Evolutionary conservation across 345 rosid species (phyloP).

Genomic region (Sonneratia alba): DNA sequence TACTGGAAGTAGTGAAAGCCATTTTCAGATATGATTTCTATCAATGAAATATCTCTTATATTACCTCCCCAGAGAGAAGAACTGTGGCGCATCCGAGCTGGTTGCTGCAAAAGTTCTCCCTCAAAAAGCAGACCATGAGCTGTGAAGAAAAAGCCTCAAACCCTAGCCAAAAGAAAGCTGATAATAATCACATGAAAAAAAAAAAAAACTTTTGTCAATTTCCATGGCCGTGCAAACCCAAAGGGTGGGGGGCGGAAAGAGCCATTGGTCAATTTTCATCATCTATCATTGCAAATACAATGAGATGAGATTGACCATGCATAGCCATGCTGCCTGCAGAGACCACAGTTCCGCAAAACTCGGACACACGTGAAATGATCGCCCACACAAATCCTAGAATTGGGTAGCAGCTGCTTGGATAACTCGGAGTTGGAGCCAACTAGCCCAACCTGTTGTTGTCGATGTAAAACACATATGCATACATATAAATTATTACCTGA

Average conservation of each 20-base stretch:
- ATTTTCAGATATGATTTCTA: too few relatives aligned
- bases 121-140: not conserved
- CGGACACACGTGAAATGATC: not conserved
- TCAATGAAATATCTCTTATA: too few relatives aligned
- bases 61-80: not conserved
- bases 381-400: not conserved
- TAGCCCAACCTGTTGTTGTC: too few relatives aligned
- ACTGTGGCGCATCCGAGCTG: not conserved
- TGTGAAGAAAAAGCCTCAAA: not conserved
- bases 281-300: not conserved
- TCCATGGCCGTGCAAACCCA: not conserved
- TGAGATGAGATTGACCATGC: not conserved
- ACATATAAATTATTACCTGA: too few relatives aligned
- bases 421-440: too few relatives aligned
- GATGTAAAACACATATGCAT: too few relatives aligned
- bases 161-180: conserved; percentile 7
- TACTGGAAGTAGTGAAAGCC: too few relatives aligned
- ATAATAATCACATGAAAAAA: not conserved
- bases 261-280: not conserved
- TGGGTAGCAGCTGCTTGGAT: too few relatives aligned
- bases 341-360: not conserved
- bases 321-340: not conserved
- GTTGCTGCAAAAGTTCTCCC: not conserved
- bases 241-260: not conserved
- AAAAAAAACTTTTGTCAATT: not conserved